Percentiles rank a stretch among this genome's conserved stretches.
These are phyloP conservation scores for Lecanicillium sp. DNA, from an alignment of 2,329 filamentous ascomycete genomes.

Conservation along the genomic window DNA sequence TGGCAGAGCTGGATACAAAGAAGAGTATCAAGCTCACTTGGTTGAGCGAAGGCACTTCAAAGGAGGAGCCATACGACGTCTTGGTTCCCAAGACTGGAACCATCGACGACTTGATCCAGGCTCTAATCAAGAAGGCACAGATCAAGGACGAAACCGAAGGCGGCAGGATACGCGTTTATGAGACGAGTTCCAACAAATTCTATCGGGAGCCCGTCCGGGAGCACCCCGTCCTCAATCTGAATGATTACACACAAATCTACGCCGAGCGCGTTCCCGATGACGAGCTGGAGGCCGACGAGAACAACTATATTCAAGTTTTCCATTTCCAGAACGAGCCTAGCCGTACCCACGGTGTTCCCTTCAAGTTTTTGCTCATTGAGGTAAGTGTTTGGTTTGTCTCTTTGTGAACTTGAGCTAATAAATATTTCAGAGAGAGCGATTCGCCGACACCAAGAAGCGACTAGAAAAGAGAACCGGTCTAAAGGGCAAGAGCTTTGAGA, in stretches of 20 bases:
- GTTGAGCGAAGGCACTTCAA: slow-evolving; percentile 83
- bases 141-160: slow-evolving; percentile 66
- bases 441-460: slow-evolving; percentile 90
- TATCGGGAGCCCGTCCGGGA: slow-evolving; percentile 69
- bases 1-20: slow-evolving; percentile 89
- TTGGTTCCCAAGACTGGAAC: slow-evolving; percentile 83
- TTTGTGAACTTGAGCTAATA: not conserved
- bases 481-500: slow-evolving; percentile 97
- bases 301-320: slow-evolving; percentile 68
- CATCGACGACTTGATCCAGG: slow-evolving; percentile 70
- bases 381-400: slow-evolving; percentile 39
- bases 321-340: slow-evolving; percentile 89
- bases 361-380: slow-evolving; percentile 80
- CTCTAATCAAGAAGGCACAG: slow-evolving; percentile 72
- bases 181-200: slow-evolving; percentile 76
- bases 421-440: slow-evolving; percentile 62
- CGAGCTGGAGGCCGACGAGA: slow-evolving; percentile 52
- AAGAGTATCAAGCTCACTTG: slow-evolving; percentile 78
- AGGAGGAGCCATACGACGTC: slow-evolving; percentile 80
- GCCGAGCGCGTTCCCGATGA: slow-evolving; percentile 77
- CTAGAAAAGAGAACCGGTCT: slow-evolving; percentile 87
- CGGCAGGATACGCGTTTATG: slow-evolving; percentile 71
- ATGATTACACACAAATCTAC: slow-evolving; percentile 77
- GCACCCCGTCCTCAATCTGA: slow-evolving; percentile 71
- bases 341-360: slow-evolving; percentile 82